A percentile compares a stretch with the other conserved stretches of the same genome.
These are phyloP conservation scores for Vanrija sp. DNA, from an alignment of 1,284 basidiomycete species.

Conservation along the genomic window DNA sequence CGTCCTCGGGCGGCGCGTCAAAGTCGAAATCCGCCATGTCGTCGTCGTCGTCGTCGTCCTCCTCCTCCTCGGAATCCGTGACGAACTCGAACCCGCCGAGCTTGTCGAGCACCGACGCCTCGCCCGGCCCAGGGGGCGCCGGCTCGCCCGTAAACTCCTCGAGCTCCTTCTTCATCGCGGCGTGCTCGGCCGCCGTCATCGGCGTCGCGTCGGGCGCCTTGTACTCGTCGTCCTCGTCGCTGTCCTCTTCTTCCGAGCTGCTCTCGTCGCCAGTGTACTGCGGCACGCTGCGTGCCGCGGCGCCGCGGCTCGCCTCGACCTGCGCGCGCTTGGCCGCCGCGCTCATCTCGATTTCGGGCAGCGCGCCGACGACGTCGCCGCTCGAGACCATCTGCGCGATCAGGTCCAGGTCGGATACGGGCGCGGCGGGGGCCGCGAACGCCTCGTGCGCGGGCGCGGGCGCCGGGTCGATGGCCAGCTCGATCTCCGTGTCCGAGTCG, in stretches of 20 bases:
- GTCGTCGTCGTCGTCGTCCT: background rate
- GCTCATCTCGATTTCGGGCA: constrained; percentile 29
- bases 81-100: constrained; percentile 14
- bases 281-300: background rate
- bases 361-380: constrained; percentile 37
- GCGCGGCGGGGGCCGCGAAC: constrained; percentile 12
- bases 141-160: constrained; percentile 18
- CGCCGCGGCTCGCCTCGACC: constrained; percentile 26
- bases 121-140: constrained; percentile 2
- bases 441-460: background rate
- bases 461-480: constrained; percentile 5
- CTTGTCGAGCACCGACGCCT: constrained; percentile 13
- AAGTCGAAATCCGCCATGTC: constrained; percentile 22
- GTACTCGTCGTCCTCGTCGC: constrained; percentile 13
- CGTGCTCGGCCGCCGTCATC: constrained; percentile 26
- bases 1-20: constrained; percentile 16
- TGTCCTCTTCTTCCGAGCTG: constrained; percentile 25
- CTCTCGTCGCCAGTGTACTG: constrained; percentile 2
- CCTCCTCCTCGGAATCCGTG: constrained; percentile 12
- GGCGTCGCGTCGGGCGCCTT: constrained; percentile 6
- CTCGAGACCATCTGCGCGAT: constrained; percentile 42
- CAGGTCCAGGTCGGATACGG: constrained; percentile 39
- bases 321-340: constrained; percentile 36
- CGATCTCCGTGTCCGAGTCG: constrained; percentile 13
- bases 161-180: constrained; percentile 23